Evolutionary conservation across 345 rosid species (phyloP).

Genomic region (Zanthoxylum bungeanum): DNA sequence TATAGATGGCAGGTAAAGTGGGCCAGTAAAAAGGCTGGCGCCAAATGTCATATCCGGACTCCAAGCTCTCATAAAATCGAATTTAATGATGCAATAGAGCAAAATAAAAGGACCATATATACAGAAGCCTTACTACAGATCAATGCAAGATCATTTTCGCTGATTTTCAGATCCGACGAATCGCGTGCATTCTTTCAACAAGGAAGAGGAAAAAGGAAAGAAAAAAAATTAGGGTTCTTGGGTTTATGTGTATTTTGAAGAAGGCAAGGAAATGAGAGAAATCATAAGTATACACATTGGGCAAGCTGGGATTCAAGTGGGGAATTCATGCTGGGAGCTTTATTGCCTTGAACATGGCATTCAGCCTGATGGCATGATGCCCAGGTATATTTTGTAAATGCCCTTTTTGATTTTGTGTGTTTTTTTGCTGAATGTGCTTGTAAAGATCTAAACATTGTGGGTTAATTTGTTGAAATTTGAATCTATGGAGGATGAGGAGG

Average conservation of each 20-base stretch:
- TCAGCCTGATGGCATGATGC: conserved; percentile 64
- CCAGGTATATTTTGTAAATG: conserved; percentile 30
- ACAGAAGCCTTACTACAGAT: background rate
- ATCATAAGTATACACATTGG: conserved; percentile 64
- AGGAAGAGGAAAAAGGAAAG: too few species aligned
- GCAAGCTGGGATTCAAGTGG: conserved; percentile 64
- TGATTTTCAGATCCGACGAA: background rate
- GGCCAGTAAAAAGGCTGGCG: conserved; percentile 1
- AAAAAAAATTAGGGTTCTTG: conserved; percentile 16
- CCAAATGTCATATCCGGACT: conserved; percentile 9
- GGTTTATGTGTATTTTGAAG: background rate
- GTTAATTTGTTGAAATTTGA: too few species aligned
- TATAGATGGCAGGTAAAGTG: background rate
- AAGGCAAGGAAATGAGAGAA: conserved; percentile 42
- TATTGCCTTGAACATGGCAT: conserved; percentile 62
- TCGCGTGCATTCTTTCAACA: too few species aligned
- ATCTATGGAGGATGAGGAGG: too few species aligned
- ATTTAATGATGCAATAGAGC: too few species aligned
- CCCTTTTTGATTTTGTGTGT: background rate
- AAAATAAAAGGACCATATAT: too few species aligned
- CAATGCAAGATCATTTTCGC: background rate
- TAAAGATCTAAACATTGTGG: background rate
- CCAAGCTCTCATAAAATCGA: conserved; percentile 1
- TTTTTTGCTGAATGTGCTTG: background rate
- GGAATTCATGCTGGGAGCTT: conserved; percentile 63